phyloP scores from a whole-genome alignment of 129 eudicot species.

The Logfia minima region DNA sequence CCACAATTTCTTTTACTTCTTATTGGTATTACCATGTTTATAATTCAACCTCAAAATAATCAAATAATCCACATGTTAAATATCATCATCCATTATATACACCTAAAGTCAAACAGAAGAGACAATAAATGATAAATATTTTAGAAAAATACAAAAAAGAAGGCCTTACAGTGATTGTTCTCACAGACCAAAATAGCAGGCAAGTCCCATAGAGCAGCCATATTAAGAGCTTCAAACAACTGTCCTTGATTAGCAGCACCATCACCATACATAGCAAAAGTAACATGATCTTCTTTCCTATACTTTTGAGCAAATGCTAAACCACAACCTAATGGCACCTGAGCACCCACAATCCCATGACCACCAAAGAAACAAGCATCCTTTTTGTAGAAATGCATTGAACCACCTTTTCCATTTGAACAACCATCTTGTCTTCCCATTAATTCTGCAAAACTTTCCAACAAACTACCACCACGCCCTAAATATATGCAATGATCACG shows the following conservation, averaged over 20 bases:
- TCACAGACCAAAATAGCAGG: slow-evolving; percentile 98
- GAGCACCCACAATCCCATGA: slow-evolving; percentile 98
- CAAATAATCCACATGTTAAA: background rate
- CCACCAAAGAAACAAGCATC: slow-evolving; percentile 89
- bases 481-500: slow-evolving; percentile 77
- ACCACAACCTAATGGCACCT: slow-evolving; percentile 88
- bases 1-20: background rate
- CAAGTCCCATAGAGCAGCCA: slow-evolving; percentile 98
- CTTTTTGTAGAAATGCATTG: slow-evolving; percentile 93
- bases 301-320: slow-evolving; percentile 98
- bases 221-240: slow-evolving; percentile 90
- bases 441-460: slow-evolving; percentile 68
- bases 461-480: slow-evolving; percentile 77
- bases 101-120: slow-evolving; percentile 9
- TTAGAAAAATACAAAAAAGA: background rate
- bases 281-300: slow-evolving; percentile 73
- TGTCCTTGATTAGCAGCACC: slow-evolving; percentile 99
- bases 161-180: slow-evolving; percentile 86
- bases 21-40: slow-evolving; percentile 14
- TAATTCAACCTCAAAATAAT: slow-evolving; percentile 8
- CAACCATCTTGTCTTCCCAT: slow-evolving; percentile 92
- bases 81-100: background rate
- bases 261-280: slow-evolving; percentile 84
- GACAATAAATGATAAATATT: background rate
- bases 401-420: slow-evolving; percentile 91